Base-by-base conservation (phyloP, 2,329 filamentous ascomycete species). In the Colletotrichum magnum region DNA sequence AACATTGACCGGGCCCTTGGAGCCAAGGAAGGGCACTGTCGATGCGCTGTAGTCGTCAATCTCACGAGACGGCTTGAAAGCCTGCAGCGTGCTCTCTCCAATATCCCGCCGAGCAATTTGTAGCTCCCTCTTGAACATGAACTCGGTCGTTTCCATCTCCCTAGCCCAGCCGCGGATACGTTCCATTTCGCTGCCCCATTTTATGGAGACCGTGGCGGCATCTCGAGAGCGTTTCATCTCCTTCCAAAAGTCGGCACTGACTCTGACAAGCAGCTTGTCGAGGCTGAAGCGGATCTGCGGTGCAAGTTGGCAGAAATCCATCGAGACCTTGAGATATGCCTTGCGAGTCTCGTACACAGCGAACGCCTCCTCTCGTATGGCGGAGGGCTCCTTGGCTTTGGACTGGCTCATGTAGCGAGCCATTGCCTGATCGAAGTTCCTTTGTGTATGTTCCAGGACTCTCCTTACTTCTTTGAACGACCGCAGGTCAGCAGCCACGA, bases 351-450 rank as follows among this genome's bases (percentile, higher is more conserved):
- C 96, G 78, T 97, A 96, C 45, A 98, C 89, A 77, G 96, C 92
- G 76, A 99, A 99, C 0, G 96, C 96, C 80, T 99, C 96, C 79
- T 99, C 96, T 69, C 96, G 89, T 64, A 99, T 85, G 1, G 94
- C 89, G 0, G 94, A 98, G 0, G 95, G 89, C 80, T 99, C 96
- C 81, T 98, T 99, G 6, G 94, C 92, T 84, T 98, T 98, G 73
- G 91, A 93, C 80, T 98, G 94, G 3, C 88, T 86, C 5, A 94
- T 88, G 77, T 97, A 98, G 68, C 95, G 90, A 24, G 93, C 89
- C 67, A 98, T 87, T 3, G 93, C 90, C 63, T 88, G 88, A 78
- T 99, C 96, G 76, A 95, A 97, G 3, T 89, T 88, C 80, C 94
- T 94, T 80, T 99, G 96, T 0, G 93, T 86, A 54, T 89, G 84